Conservation (phyloP, 1,284 basidiomycete species). For the Cryptococcus sp. region DNA sequence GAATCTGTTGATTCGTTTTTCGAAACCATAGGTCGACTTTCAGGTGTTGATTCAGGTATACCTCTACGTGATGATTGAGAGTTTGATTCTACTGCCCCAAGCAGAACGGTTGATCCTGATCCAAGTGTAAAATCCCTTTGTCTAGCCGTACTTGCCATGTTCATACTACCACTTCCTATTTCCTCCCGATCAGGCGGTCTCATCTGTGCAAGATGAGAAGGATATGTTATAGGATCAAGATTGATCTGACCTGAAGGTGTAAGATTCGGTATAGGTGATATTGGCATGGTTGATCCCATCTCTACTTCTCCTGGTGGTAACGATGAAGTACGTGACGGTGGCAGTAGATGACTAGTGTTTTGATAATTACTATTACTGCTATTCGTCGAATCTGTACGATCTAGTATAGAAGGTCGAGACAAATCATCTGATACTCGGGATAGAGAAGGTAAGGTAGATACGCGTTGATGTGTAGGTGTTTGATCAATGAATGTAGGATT, state of each 20-base stretch:
- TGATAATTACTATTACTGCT: background rate
- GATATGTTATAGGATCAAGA: slow-evolving; percentile 28
- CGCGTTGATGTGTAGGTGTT: too few species aligned
- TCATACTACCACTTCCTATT: background rate
- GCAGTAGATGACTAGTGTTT: slow-evolving; percentile 2
- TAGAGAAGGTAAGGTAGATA: too few species aligned
- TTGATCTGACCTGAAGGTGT: background rate
- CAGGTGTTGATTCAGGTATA: background rate
- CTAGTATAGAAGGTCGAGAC: too few species aligned
- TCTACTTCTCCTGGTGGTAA: background rate
- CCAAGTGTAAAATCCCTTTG: background rate
- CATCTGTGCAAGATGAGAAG: slow-evolving; percentile 25
- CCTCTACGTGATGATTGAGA: too few species aligned
- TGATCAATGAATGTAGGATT: too few species aligned
- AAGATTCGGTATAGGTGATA: background rate
- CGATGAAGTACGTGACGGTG: slow-evolving; percentile 1
- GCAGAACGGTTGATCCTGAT: background rate
- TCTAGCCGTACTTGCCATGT: background rate
- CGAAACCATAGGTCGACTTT: background rate
- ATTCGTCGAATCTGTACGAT: background rate
- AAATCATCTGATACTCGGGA: too few species aligned
- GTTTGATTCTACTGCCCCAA: too few species aligned
- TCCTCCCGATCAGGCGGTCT: slow-evolving; percentile 8
- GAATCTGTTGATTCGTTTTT: background rate
- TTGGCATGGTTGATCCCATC: background rate